Evolutionary conservation across 2,329 filamentous ascomycete species (phyloP).

Genomic region (Aureobasidium sp.): DNA sequence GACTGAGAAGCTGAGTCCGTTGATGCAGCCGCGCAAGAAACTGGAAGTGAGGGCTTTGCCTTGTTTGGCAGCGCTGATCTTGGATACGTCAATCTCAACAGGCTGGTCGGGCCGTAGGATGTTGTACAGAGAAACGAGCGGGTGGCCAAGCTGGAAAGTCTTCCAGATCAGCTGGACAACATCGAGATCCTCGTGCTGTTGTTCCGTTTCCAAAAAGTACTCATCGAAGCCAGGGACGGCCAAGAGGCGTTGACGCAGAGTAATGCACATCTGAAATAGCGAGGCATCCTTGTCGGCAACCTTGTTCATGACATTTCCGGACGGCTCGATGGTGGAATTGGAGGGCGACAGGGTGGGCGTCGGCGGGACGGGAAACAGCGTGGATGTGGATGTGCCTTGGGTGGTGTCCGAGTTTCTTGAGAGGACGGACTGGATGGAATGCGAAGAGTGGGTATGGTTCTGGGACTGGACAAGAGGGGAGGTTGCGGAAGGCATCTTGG

Average conservation of each 20-base stretch:
- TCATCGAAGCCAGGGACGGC: conserved; percentile 75
- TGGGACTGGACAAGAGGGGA: conserved; percentile 36
- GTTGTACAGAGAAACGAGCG: conserved; percentile 85
- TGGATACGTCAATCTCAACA: conserved; percentile 59
- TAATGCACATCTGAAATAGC: conserved; percentile 90
- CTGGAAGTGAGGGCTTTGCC: conserved; percentile 86
- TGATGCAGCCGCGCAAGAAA: conserved; percentile 83
- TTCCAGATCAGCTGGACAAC: conserved; percentile 90
- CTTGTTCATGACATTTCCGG: conserved; percentile 94
- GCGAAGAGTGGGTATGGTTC: conserved; percentile 40
- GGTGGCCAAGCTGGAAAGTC: conserved; percentile 74
- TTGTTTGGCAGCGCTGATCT: conserved; percentile 58
- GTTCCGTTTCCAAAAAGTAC: conserved; percentile 20
- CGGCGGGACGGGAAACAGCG: conserved; percentile 35
- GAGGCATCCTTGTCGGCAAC: conserved; percentile 86
- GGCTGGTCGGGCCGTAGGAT: conserved; percentile 63
- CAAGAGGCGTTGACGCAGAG: conserved; percentile 70
- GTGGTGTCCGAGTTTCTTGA: conserved; percentile 44
- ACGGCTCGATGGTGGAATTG: conserved; percentile 52
- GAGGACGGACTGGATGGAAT: conserved; percentile 41
- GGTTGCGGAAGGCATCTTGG: conserved; percentile 23
- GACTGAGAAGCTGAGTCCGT: conserved; percentile 69
- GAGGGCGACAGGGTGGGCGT: conserved; percentile 16
- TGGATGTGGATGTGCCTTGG: conserved; percentile 38
- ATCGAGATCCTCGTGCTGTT: conserved; percentile 63